These are phyloP conservation scores for Leccinellum rugosiceps DNA, from an alignment of 768 basidiomycete species.

Conservation along the genomic window DNA sequence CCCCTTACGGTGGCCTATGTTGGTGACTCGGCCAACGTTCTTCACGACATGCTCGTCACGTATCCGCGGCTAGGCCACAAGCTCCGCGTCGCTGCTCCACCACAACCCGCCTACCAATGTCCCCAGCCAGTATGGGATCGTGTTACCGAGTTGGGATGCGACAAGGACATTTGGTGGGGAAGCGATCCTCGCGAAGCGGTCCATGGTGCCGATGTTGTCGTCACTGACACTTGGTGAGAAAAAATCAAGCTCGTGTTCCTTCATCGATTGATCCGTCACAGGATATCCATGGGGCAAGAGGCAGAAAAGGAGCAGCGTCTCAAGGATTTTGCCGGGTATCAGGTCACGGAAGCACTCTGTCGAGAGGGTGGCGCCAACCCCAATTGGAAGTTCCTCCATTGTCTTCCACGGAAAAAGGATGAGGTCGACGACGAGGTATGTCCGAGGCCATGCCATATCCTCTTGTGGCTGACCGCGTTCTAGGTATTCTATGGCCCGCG, in stretches of 20 bases:
- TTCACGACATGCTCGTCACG: constrained; percentile 96
- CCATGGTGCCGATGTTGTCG: constrained; percentile 85
- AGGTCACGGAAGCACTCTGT: constrained; percentile 89
- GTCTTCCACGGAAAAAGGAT: constrained; percentile 86
- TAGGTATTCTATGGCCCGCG: constrained; percentile 92
- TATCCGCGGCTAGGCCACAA: constrained; percentile 89
- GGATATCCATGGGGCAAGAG: constrained; percentile 99
- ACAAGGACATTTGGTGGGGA: constrained; percentile 71
- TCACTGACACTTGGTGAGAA: constrained; percentile 92
- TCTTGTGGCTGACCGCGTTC: not conserved
- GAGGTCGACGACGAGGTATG: constrained; percentile 95
- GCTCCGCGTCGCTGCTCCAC: constrained; percentile 80
- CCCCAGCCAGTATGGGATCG: constrained; percentile 77
- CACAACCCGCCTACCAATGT: constrained; percentile 56
- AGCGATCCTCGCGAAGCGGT: constrained; percentile 84
- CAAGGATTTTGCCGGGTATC: constrained; percentile 87
- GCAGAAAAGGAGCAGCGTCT: constrained; percentile 86
- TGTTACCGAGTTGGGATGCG: constrained; percentile 71
- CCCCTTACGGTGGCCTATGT: constrained; percentile 91
- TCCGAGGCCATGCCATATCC: not conserved
- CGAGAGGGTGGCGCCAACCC: constrained; percentile 75
- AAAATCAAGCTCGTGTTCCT: not conserved
- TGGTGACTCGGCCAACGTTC: constrained; percentile 91
- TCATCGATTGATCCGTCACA: constrained; percentile 26
- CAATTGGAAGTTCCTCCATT: constrained; percentile 95